Percentiles rank a stretch among this genome's conserved stretches.
phyloP scores from a whole-genome alignment of 768 basidiomycete species.

The Nidula microcarpa region DNA sequence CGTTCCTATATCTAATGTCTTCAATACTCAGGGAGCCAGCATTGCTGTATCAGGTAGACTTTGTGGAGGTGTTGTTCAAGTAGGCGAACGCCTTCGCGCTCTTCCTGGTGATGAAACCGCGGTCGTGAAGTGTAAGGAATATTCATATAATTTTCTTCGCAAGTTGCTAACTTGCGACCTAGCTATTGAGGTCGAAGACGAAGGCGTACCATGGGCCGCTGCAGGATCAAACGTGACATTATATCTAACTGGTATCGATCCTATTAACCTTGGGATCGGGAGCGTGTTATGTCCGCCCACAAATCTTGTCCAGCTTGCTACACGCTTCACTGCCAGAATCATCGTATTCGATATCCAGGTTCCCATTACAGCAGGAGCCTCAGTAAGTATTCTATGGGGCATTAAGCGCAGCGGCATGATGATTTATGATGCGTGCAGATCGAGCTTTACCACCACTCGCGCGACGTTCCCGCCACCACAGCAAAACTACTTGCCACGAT shows the following conservation, averaged over 20 bases:
- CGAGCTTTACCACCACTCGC: constrained; percentile 93
- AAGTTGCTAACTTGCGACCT: constrained; percentile 1
- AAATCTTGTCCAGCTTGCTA: constrained; percentile 72
- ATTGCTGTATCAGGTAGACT: constrained; percentile 80
- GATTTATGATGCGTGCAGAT: constrained; percentile 41
- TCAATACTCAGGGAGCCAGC: constrained; percentile 81
- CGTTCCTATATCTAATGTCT: constrained; percentile 92
- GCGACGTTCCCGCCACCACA: constrained; percentile 87
- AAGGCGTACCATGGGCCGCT: constrained; percentile 78
- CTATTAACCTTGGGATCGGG: constrained; percentile 82
- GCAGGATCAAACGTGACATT: constrained; percentile 90
- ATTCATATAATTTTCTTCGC: neutral
- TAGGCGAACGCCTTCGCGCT: constrained; percentile 83
- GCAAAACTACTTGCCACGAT: constrained; percentile 75
- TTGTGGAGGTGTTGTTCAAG: constrained; percentile 85
- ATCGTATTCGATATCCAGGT: constrained; percentile 91
- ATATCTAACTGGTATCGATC: constrained; percentile 80
- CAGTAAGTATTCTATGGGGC: constrained; percentile 43
- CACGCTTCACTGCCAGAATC: constrained; percentile 79
- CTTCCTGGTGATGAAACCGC: constrained; percentile 92
- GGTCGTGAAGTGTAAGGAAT: constrained; percentile 60
- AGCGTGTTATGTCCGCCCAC: constrained; percentile 80
- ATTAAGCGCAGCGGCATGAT: neutral
- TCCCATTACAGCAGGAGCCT: constrained; percentile 84
- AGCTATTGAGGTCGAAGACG: constrained; percentile 88